Conservation (phyloP, 371 early-diverging fungal species). For the Circinella minor region DNA sequence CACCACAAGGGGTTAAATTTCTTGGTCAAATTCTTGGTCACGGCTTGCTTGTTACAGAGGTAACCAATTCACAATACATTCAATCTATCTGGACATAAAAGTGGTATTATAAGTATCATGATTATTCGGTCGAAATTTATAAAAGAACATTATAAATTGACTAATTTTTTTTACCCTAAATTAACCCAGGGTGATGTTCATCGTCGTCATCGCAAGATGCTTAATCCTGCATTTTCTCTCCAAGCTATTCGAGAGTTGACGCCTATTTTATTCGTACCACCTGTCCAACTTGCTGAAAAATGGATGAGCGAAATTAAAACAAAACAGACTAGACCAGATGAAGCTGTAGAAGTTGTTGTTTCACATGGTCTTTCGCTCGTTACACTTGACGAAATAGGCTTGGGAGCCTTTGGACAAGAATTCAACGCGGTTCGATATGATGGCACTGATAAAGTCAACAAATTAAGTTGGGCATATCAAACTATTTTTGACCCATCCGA, state of each 20-base stretch:
- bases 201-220: conserved; percentile 67
- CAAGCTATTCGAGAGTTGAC: conserved; percentile 51
- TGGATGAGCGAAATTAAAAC: conserved; percentile 7
- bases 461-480: conserved; percentile 52
- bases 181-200: conserved; percentile 52
- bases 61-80: not conserved
- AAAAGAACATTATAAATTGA: no score
- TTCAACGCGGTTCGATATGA: conserved; percentile 22
- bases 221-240: conserved; percentile 69
- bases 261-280: conserved; percentile 49
- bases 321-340: conserved; percentile 8
- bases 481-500: conserved; percentile 35
- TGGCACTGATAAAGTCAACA: conserved; percentile 31
- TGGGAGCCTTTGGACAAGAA: conserved; percentile 50
- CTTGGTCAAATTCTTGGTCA: conserved; percentile 51
- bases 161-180: not conserved
- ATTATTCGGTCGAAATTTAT: no score
- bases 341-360: conserved; percentile 34
- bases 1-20: conserved; percentile 29
- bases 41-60: not conserved
- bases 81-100: not conserved
- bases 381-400: conserved; percentile 55
- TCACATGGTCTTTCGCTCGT: conserved; percentile 42
- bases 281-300: conserved; percentile 17
- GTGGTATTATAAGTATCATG: no score